phyloP scores from a whole-genome alignment of 352 stramenopile genomes.

The Thraustochytrium striatum region DNA sequence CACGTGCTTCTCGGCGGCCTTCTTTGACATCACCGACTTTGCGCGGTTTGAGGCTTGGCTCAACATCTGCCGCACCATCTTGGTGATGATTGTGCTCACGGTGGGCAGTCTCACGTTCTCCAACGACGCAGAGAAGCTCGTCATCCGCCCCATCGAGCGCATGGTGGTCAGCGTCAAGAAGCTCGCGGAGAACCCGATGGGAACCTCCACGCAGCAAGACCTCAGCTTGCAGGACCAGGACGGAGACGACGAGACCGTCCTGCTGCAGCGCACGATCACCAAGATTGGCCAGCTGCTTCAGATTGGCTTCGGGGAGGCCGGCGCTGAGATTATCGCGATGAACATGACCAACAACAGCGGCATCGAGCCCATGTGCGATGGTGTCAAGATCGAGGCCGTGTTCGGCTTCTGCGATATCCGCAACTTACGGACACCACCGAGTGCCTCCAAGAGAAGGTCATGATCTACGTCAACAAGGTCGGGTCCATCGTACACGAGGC shows the following conservation, averaged over 20 bases:
- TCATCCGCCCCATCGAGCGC: slow-evolving; percentile 92
- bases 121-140: slow-evolving; percentile 83
- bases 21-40: slow-evolving; percentile 62
- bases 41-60: slow-evolving; percentile 55
- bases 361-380: slow-evolving; percentile 92
- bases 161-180: slow-evolving; percentile 82
- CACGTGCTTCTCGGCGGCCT: slow-evolving; percentile 66
- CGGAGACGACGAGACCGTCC: slow-evolving; percentile 83
- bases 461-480: slow-evolving; percentile 79
- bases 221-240: slow-evolving; percentile 69
- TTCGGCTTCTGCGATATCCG: slow-evolving; percentile 80
- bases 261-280: slow-evolving; percentile 89
- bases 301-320: slow-evolving; percentile 93
- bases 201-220: slow-evolving; percentile 63
- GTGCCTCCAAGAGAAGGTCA: slow-evolving; percentile 79
- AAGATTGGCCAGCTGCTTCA: slow-evolving; percentile 86
- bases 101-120: slow-evolving; percentile 85
- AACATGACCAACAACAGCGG: slow-evolving; percentile 83
- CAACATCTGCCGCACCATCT: slow-evolving; percentile 75
- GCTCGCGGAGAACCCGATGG: slow-evolving; percentile 70
- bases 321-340: slow-evolving; percentile 92
- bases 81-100: slow-evolving; percentile 82
- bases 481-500: slow-evolving; percentile 70
- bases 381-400: slow-evolving; percentile 69
- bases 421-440: slow-evolving; percentile 77